phyloP scores from a whole-genome alignment of 805 yeast species.

The Pichia phayaonensis region DNA sequence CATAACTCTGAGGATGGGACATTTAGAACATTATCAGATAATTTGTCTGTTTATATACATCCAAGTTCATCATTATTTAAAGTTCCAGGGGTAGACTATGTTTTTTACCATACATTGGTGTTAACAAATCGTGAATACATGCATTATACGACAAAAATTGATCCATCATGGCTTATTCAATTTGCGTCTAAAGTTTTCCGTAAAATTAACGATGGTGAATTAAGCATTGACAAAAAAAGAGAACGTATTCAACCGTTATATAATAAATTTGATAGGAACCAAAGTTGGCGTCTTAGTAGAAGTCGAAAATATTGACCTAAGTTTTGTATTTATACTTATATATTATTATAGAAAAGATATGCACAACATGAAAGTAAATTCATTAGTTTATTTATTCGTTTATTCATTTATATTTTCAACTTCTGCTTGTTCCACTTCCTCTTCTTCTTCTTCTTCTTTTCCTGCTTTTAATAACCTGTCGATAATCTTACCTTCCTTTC shows the following conservation, averaged over 20 bases:
- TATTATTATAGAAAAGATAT: not conserved
- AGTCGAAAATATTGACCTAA: constrained; percentile 20
- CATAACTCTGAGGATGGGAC: constrained; percentile 37
- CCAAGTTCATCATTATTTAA: constrained; percentile 73
- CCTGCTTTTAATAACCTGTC: constrained; percentile 6
- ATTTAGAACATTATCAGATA: constrained; percentile 53
- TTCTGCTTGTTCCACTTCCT: not conserved
- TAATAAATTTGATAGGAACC: constrained; percentile 50
- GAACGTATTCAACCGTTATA: constrained; percentile 71
- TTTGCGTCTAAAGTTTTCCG: constrained; percentile 69
- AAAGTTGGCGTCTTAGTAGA: constrained; percentile 69
- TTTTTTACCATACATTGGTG: constrained; percentile 72
- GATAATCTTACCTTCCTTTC: constrained; percentile 24
- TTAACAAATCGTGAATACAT: constrained; percentile 84
- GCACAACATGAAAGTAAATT: not conserved
- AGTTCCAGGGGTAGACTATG: constrained; percentile 56
- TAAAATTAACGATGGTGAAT: constrained; percentile 42
- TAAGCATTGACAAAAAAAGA: constrained; percentile 44
- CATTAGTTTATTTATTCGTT: not conserved
- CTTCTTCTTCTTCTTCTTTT: not conserved
- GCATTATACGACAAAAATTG: constrained; percentile 81
- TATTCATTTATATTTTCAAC: not conserved
- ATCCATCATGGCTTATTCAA: constrained; percentile 71
- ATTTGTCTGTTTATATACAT: constrained; percentile 71
- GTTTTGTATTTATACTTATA: not conserved